A percentile compares a stretch with the other conserved stretches of the same genome.
phyloP scores from a whole-genome alignment of 73 alveolate species.

The Breviolum minutum region DNA sequence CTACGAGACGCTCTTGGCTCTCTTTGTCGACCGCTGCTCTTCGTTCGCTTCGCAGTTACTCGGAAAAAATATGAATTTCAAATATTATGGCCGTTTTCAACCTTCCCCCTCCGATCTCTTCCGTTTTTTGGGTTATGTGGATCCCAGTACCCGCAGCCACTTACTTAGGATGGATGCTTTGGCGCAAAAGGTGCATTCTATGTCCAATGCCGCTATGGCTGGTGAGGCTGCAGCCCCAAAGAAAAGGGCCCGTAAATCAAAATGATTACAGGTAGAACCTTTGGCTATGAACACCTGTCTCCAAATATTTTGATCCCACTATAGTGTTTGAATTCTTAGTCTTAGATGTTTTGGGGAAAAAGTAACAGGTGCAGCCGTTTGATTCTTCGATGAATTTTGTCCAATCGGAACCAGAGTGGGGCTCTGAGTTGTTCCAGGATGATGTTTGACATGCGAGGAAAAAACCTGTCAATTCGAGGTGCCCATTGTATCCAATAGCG shows the following conservation, averaged over 20 bases:
- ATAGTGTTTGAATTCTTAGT: not conserved
- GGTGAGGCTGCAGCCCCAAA: not conserved
- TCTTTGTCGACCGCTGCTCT: not conserved
- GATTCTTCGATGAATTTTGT: no score
- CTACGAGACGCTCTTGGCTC: not conserved
- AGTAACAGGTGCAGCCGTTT: not conserved
- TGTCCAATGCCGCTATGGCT: not conserved
- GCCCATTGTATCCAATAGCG: not conserved
- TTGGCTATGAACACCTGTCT: not conserved
- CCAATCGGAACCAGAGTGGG: no score
- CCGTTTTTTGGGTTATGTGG: not conserved
- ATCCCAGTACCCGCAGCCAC: not conserved
- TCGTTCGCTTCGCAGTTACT: not conserved
- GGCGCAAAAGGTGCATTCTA: not conserved
- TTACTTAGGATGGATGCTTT: not conserved
- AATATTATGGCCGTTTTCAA: not conserved
- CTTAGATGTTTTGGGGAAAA: not conserved
- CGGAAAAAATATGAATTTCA: not conserved
- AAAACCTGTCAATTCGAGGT: not conserved
- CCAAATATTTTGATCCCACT: not conserved
- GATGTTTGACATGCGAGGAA: no score
- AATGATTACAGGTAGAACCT: not conserved
- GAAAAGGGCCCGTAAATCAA: not conserved
- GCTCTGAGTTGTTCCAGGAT: no score
- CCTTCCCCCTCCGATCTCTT: not conserved